Evolutionary conservation across 208 protist genomes (phyloP).

Genomic region (Trypanosoma brucei): DNA sequence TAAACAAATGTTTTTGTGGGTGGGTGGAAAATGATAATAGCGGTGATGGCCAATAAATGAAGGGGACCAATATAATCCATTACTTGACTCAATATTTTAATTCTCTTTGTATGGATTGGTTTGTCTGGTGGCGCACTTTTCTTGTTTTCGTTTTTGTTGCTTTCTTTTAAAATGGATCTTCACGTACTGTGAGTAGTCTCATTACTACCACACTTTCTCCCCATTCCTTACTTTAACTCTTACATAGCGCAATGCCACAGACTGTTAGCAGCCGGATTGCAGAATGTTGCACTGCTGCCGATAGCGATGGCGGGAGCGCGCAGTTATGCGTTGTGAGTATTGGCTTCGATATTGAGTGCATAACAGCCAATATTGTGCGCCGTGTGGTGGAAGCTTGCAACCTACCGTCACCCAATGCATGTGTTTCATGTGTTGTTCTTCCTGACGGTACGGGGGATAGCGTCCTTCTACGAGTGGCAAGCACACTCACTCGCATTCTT

Average conservation of each 20-base stretch:
- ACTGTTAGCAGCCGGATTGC: constrained; percentile 35
- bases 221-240: constrained; percentile 1
- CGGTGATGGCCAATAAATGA: too few relatives aligned
- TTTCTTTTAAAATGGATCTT: too few relatives aligned
- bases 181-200: too few relatives aligned
- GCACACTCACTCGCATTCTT: constrained; percentile 34
- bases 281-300: constrained; percentile 24
- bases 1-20: too few relatives aligned
- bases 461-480: constrained; percentile 83
- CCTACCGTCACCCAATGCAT: constrained; percentile 46
- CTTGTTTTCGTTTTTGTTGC: too few relatives aligned
- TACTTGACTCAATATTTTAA: too few relatives aligned
- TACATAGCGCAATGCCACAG: constrained; percentile 6
- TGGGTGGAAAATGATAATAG: too few relatives aligned
- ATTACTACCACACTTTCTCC: background rate
- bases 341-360: constrained; percentile 56
- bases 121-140: too few relatives aligned
- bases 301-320: constrained; percentile 33
- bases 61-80: too few relatives aligned
- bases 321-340: constrained; percentile 65
- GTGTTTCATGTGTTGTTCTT: constrained; percentile 90
- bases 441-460: constrained; percentile 89
- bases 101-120: too few relatives aligned
- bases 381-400: background rate
- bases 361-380: constrained; percentile 27